Percentiles rank a stretch among this genome's conserved stretches.
These are phyloP conservation scores for Lasiodiplodia gonubiensis DNA, from an alignment of 2,329 filamentous ascomycete species.

Conservation along the genomic window DNA sequence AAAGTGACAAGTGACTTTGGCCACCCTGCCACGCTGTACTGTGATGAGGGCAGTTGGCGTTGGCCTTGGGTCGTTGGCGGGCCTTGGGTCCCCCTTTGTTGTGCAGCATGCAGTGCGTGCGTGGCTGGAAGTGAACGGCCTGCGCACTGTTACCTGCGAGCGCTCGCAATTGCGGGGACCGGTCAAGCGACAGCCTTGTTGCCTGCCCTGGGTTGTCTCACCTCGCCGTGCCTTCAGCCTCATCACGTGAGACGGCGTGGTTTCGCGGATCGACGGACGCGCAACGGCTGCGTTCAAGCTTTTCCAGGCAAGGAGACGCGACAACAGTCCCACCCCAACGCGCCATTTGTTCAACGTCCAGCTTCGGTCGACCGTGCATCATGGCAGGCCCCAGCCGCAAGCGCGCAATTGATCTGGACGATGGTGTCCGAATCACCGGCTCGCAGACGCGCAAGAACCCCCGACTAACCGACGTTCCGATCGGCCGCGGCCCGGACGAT, in stretches of 20 bases:
- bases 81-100: too few species aligned
- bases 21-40: too few species aligned
- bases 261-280: conserved; percentile 10
- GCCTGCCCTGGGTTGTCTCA: conserved; percentile 14
- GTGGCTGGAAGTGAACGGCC: too few species aligned
- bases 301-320: conserved; percentile 2
- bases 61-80: too few species aligned
- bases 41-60: too few species aligned
- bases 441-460: conserved; percentile 22
- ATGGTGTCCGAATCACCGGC: conserved; percentile 27
- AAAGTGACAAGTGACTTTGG: conserved; percentile 18
- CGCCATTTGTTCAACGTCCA: neutral
- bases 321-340: neutral
- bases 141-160: neutral
- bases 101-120: conserved; percentile 11
- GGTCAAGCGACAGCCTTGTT: conserved; percentile 3
- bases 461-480: conserved; percentile 7
- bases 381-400: conserved; percentile 38
- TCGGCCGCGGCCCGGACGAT: neutral
- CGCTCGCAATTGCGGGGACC: conserved; percentile 19
- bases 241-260: conserved; percentile 8
- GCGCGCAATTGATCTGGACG: conserved; percentile 45
- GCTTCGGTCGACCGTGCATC: neutral
- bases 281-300: conserved; percentile 2
- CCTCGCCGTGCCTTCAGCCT: conserved; percentile 6